A percentile compares a stretch with the other conserved stretches of the same genome.
phyloP scores from a whole-genome alignment of 371 early-diverging fungal species.

The Mortierella sp. region DNA sequence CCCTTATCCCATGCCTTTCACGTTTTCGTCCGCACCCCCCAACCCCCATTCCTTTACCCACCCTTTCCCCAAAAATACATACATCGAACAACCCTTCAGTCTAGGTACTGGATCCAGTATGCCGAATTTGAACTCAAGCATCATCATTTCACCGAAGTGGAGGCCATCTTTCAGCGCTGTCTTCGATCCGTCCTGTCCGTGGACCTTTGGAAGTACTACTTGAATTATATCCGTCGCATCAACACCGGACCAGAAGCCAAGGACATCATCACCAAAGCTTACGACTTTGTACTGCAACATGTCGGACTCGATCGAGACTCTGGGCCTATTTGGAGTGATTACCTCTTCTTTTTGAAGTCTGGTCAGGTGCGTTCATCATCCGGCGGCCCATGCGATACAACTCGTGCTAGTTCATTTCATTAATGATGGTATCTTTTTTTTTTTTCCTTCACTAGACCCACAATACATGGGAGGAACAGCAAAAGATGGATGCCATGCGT shows the following conservation, averaged over 20 bases:
- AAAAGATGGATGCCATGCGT: conserved; percentile 88
- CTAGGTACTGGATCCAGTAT: conserved; percentile 85
- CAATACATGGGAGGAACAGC: conserved; percentile 90
- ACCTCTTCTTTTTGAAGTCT: conserved; percentile 82
- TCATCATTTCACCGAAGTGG: conserved; percentile 79
- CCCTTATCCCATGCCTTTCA: not conserved
- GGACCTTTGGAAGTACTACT: conserved; percentile 90
- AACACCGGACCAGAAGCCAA: conserved; percentile 82
- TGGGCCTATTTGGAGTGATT: conserved; percentile 91
- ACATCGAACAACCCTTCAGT: conserved; percentile 56
- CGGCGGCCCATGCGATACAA: too few relatives aligned
- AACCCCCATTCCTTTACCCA: conserved; percentile 5
- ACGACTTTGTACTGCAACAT: conserved; percentile 87
- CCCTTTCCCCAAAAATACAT: not conserved
- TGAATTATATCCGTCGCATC: conserved; percentile 85
- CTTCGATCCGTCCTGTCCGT: conserved; percentile 84
- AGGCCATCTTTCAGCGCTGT: conserved; percentile 87
- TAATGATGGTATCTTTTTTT: not conserved
- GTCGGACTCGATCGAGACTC: conserved; percentile 93
- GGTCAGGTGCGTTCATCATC: conserved; percentile 72
- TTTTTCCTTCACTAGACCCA: conserved; percentile 57
- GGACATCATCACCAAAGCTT: conserved; percentile 81
- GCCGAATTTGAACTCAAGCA: conserved; percentile 86
- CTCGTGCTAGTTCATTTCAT: not conserved
- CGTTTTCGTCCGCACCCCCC: conserved; percentile 25